Conservation (phyloP, 257 asterid genomes). For the Solanum paucissectum region DNA sequence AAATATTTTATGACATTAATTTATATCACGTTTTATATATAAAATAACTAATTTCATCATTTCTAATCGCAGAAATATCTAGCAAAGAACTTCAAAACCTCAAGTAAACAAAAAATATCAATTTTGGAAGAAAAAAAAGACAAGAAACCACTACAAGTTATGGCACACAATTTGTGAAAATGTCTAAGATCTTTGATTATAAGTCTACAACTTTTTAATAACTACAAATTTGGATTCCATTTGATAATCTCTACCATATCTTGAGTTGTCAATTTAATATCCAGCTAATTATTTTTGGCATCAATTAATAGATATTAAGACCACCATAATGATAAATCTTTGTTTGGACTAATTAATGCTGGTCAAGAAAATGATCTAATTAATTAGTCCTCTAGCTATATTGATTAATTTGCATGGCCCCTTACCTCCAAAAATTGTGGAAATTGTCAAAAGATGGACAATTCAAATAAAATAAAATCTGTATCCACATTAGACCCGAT, state of each 20-base stretch:
- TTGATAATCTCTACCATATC: not conserved
- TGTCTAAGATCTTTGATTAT: not conserved
- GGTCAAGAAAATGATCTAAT: not conserved
- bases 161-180: not conserved
- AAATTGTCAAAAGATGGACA: not conserved
- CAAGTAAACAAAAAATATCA: not conserved
- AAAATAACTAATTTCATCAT: not conserved
- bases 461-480: not conserved
- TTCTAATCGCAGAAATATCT: not conserved
- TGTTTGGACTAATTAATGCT: not conserved
- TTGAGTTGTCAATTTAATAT: not conserved
- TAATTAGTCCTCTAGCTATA: not conserved
- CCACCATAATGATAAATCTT: not conserved
- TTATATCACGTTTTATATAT: not conserved
- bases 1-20: not conserved
- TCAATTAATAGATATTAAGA: not conserved
- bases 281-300: not conserved
- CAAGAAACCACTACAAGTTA: not conserved
- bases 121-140: not conserved
- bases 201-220: not conserved
- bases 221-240: not conserved
- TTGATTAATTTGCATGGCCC: not conserved
- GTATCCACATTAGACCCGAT: accelerated
- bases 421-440: not conserved
- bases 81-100: not conserved